Evolutionary conservation across 495 filamentous ascomycete species (phyloP), one percentile per base, ranked within the genome.

Genomic region (Neurospora sp.): DNA sequence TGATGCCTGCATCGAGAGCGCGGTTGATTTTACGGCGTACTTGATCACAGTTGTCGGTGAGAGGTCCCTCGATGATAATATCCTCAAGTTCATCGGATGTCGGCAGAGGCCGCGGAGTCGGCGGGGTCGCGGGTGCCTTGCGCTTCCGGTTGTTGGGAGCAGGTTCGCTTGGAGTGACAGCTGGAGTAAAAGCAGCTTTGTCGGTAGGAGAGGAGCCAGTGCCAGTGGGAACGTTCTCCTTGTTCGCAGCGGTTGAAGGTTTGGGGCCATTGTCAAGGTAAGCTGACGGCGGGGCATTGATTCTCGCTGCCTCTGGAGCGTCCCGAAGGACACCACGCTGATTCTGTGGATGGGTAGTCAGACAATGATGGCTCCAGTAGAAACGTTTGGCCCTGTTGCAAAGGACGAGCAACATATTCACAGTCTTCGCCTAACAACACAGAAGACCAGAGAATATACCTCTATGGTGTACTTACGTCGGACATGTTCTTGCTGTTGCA

Each of bases 1-100:
- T 86, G 70, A 83, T 82, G 66, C 84, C 83, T 6, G 79, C 75
- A 39, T 85, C 82, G 74, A 86, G 76, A 66, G 84, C 78, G 69
- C 74, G 75, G 66, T 80, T 80, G 76, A 87, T 86, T 72, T 81
- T 83, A 70, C 79, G 79, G 8, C 86, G 83, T 45, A 86, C 79
- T 13, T 78, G 78, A 43, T 82, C 78, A 77, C 81, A 84, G 69
- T 79, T 80, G 13, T 77, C 75, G 69, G 70, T 72, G 34, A 80
- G 74, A n/a, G 62, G 70, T 39, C 31, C 11, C 70, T 73, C 71
- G 0, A 81, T 78, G 39, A 80, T 72, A 3, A 75, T 75, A 15
- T 77, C 73, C 38, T 77, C 69, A 15, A 79, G 71, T 36, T 66
- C 54, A 4, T 66, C 54, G 54, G 54, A 17, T 66, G 45, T 76